These are phyloP conservation scores for Galeopsis tetrahit DNA, from an alignment of 257 asterid species.

Conservation along the genomic window DNA sequence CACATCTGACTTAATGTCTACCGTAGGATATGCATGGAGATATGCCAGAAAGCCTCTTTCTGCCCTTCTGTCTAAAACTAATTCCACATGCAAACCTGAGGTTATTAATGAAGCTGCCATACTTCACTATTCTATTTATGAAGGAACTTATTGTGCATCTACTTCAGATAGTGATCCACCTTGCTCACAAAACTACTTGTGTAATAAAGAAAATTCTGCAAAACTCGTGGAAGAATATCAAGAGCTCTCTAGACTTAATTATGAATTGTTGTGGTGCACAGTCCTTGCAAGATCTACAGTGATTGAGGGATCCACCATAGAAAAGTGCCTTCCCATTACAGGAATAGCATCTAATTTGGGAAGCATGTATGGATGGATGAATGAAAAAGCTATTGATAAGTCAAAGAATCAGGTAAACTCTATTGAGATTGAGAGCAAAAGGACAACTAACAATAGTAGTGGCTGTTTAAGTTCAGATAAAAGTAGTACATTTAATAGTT, in stretches of 20 bases:
- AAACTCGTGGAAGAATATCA: constrained; percentile 33
- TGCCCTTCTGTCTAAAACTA: constrained; percentile 46
- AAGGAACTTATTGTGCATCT: constrained; percentile 35
- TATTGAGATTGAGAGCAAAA: constrained; percentile 35
- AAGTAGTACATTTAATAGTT: constrained; percentile 33
- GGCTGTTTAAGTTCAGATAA: constrained; percentile 28
- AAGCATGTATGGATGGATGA: constrained; percentile 60
- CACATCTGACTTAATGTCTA: constrained; percentile 72
- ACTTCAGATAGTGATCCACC: constrained; percentile 43
- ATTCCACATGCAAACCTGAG: constrained; percentile 37
- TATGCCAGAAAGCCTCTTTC: constrained; percentile 65
- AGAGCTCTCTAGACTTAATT: constrained; percentile 38
- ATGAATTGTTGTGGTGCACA: constrained; percentile 42
- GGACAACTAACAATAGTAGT: constrained; percentile 32
- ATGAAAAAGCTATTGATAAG: constrained; percentile 39
- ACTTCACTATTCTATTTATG: constrained; percentile 40
- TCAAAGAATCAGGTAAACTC: constrained; percentile 35
- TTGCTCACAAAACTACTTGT: constrained; percentile 33
- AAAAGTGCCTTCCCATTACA: constrained; percentile 31
- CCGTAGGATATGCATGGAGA: constrained; percentile 65
- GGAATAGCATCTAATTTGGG: constrained; percentile 40
- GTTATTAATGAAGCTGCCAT: constrained; percentile 36
- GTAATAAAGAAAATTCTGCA: constrained; percentile 38
- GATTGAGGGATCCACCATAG: constrained; percentile 32
- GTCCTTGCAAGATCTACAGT: constrained; percentile 40